Base-by-base conservation (phyloP, 2,329 filamentous ascomycete genomes). In the Nectriaceae sp. region DNA sequence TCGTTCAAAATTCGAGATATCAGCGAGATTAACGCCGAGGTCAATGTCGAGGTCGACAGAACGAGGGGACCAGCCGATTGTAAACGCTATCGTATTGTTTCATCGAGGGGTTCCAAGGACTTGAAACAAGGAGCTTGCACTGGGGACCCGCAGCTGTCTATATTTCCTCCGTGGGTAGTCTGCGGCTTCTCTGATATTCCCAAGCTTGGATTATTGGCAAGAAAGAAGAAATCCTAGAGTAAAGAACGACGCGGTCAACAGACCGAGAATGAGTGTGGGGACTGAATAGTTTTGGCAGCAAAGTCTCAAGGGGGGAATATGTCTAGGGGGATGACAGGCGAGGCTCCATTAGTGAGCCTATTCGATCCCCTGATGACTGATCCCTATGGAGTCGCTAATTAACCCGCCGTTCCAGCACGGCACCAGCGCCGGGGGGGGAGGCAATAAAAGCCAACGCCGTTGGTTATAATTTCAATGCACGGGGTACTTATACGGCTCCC, bases 91-190 rank as follows among this genome's bases (percentile, higher is more conserved):
- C 49, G 47, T 47, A 47, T 49, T 49, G 57, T 57, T 60, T 60
- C 62, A 64, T 64, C 54, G 56, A 59, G 54, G 55, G 55, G 53
- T 24, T 47, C 21, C 16, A 20, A 39, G 42, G 20, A 52, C 49
- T 54, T 47, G 49, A 51, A 52, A 52, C 53, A 53, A 50, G 50
- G 54, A 51, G 47, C 15, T 35, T 45, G 39, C 37, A 42, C 40
- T 35, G 46, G 50, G 45, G 45, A 46, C 13, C 24, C 24, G 43
- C 46, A 52, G 50, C 43, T 41, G 29, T 40, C 42, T 46, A 35
- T 46, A 20, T 43, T 26, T 46, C 43, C 44, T 35, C 21, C 46
- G 43, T 40, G 35, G 46, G 40, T 18, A 35, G 21, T 47, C 44
- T n/a, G n/a, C n/a, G n/a, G n/a, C n/a, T n/a, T n/a, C n/a, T n/a